These are phyloP conservation scores for Pythium coloratum DNA, from an alignment of 352 stramenopile species.

Conservation along the genomic window DNA sequence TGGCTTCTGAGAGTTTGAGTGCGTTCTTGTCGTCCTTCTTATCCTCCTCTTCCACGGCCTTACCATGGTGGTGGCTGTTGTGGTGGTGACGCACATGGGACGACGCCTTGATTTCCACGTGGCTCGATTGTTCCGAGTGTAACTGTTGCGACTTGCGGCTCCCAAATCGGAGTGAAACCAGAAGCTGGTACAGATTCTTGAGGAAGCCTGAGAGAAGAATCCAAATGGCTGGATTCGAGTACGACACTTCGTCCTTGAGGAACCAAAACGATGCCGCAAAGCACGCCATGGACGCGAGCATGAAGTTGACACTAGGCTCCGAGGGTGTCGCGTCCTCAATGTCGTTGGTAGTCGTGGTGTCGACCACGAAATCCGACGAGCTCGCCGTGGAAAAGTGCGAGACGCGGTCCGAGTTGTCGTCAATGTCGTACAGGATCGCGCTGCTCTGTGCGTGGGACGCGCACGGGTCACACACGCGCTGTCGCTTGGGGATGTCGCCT, in stretches of 20 bases:
- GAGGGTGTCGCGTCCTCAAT: slow-evolving; percentile 17
- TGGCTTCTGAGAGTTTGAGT: slow-evolving; percentile 11
- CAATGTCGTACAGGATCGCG: slow-evolving; percentile 61
- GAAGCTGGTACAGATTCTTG: slow-evolving; percentile 74
- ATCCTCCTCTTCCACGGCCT: not conserved
- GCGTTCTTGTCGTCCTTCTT: slow-evolving; percentile 11
- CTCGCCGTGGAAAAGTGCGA: slow-evolving; percentile 36
- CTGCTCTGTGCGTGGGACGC: slow-evolving; percentile 60
- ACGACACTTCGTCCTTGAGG: slow-evolving; percentile 73
- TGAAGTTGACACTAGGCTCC: slow-evolving; percentile 45
- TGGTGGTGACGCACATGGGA: slow-evolving; percentile 10
- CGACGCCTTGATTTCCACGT: slow-evolving; percentile 25
- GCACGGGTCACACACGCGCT: slow-evolving; percentile 76
- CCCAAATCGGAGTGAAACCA: slow-evolving; percentile 31
- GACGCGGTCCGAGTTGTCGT: slow-evolving; percentile 33
- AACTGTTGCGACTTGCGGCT: slow-evolving; percentile 23
- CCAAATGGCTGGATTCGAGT: slow-evolving; percentile 73
- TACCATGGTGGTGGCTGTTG: not conserved
- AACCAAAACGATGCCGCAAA: slow-evolving; percentile 78
- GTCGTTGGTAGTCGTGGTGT: slow-evolving; percentile 23
- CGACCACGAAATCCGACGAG: slow-evolving; percentile 34
- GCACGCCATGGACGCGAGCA: slow-evolving; percentile 57
- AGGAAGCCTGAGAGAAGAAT: slow-evolving; percentile 68
- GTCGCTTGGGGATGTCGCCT: slow-evolving; percentile 61
- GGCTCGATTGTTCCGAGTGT: slow-evolving; percentile 7